Conservation (phyloP, 2,329 filamentous ascomycete species). For the Sporothrix euskadiensis region DNA sequence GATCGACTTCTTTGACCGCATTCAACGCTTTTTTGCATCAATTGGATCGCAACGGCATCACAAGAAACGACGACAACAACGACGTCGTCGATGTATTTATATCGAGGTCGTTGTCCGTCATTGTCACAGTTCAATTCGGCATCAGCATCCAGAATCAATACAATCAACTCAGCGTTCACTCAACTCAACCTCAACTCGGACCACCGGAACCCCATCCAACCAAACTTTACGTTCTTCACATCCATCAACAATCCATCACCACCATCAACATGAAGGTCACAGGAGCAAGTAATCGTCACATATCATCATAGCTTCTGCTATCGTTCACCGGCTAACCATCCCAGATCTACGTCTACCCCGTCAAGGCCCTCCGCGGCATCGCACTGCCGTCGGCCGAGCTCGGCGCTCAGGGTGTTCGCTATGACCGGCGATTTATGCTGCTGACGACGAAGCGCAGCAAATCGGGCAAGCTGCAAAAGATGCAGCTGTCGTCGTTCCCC, state of each 20-base stretch:
- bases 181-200: background rate
- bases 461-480: conserved; percentile 50
- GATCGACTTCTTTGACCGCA: background rate
- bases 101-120: background rate
- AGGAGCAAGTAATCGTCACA: conserved; percentile 2
- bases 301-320: background rate
- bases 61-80: background rate
- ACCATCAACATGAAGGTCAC: conserved; percentile 27
- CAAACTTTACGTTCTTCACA: background rate
- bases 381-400: conserved; percentile 55
- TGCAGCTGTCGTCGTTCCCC: conserved; percentile 60
- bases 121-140: background rate
- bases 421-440: conserved; percentile 73
- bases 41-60: background rate
- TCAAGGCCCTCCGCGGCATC: conserved; percentile 69
- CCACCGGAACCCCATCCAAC: background rate
- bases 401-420: conserved; percentile 60
- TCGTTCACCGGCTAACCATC: background rate
- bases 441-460: conserved; percentile 49
- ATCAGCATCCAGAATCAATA: background rate
- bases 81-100: background rate
- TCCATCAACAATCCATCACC: background rate
- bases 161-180: background rate
- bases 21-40: background rate
- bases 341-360: conserved; percentile 70